phyloP scores from a whole-genome alignment of 225 moss, liverwort and hornwort species.

The Bryoerythrophyllum caledonicum region DNA sequence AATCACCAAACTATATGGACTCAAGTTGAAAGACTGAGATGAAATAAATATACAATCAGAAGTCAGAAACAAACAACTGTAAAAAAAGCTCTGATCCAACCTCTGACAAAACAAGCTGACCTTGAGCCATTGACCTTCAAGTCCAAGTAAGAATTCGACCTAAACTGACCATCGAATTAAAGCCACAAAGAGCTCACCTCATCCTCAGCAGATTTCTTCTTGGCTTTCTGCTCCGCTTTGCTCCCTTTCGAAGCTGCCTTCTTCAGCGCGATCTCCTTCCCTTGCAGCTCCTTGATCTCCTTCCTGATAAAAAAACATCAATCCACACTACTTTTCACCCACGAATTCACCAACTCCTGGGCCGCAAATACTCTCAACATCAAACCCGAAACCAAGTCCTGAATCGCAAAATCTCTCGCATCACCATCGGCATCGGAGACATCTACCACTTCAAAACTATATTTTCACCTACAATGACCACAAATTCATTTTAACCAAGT shows the following conservation, averaged over 20 bases:
- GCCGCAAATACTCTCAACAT: no score
- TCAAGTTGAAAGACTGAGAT: not conserved
- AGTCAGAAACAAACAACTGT: not conserved
- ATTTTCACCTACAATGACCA: no score
- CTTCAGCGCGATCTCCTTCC: conserved; percentile 90
- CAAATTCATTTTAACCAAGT: no score
- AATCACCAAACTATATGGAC: not conserved
- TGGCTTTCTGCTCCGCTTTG: conserved; percentile 99
- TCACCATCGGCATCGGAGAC: no score
- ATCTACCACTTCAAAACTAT: no score
- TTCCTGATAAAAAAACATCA: conserved; percentile 52
- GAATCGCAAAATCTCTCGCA: no score
- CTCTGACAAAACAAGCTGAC: not conserved
- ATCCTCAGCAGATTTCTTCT: conserved; percentile 92
- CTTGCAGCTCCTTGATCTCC: conserved; percentile 96
- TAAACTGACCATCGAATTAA: not conserved
- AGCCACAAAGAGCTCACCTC: conserved; percentile 53
- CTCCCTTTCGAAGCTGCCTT: conserved; percentile 96
- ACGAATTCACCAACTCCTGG: not conserved
- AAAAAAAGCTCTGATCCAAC: not conserved
- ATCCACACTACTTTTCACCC: not conserved
- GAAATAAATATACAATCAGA: not conserved
- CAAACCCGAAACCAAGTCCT: no score
- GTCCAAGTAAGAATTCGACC: not conserved
- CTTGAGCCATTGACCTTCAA: not conserved